A percentile compares a stretch with the other conserved stretches of the same genome.
Evolutionary conservation across 768 basidiomycete genomes (phyloP).

Genomic region (Collybia sp.): DNA sequence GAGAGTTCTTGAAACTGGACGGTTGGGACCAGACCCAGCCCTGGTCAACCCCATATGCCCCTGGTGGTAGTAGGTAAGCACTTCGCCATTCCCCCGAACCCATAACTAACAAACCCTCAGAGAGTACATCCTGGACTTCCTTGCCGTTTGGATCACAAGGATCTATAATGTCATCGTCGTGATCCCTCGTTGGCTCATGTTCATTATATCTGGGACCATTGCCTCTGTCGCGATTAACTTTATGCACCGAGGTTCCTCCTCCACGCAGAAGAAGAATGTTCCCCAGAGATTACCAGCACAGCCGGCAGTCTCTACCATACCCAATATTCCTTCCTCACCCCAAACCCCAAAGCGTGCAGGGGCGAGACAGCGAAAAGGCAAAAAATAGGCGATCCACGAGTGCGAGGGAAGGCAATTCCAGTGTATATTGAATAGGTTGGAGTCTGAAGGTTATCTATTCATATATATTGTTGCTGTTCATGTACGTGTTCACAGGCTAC

Average conservation of each 20-base stretch:
- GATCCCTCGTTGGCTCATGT: constrained; percentile 71
- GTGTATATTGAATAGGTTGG: too few relatives aligned
- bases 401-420: too few relatives aligned
- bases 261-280: background rate
- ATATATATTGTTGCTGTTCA: too few relatives aligned
- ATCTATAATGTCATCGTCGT: constrained; percentile 46
- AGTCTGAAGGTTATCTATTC: too few relatives aligned
- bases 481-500: too few relatives aligned
- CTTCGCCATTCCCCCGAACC: background rate
- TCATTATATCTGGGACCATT: constrained; percentile 58
- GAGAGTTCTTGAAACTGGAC: constrained; percentile 62
- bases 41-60: constrained; percentile 68
- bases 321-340: background rate
- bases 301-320: background rate
- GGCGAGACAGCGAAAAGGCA: background rate
- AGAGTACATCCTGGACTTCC: constrained; percentile 62
- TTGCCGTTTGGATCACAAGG: constrained; percentile 43
- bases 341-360: background rate
- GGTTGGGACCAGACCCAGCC: constrained; percentile 57
- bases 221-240: constrained; percentile 66
- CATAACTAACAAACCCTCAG: constrained; percentile 27
- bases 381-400: background rate
- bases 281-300: background rate
- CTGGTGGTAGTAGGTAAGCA: constrained; percentile 68
- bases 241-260: constrained; percentile 39